Evolutionary conservation across 2,329 filamentous ascomycete genomes (phyloP).

Genomic region (Aurifilum marmelostoma): DNA sequence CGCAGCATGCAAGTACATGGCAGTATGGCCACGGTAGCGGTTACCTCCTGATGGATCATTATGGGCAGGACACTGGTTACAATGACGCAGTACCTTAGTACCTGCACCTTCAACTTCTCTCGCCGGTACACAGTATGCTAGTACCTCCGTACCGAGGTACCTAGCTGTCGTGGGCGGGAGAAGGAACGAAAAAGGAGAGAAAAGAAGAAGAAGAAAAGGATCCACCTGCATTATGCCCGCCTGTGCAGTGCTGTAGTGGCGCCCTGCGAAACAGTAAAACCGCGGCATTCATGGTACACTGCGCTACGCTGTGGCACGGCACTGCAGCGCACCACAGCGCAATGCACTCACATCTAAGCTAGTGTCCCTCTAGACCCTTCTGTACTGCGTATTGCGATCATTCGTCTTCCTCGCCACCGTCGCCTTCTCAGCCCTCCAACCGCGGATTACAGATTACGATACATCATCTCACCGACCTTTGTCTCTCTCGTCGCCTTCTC

Average conservation of each 20-base stretch:
- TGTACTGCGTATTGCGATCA: constrained; percentile 2
- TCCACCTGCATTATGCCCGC: background rate
- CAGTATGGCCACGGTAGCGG: background rate
- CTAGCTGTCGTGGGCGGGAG: no score
- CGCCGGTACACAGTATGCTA: no score
- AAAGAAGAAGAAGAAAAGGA: background rate
- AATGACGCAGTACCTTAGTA: background rate
- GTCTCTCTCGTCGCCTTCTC: background rate
- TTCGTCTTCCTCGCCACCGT: constrained; percentile 9
- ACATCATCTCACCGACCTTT: constrained; percentile 11
- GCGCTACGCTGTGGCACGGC: background rate
- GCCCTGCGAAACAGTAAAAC: no score
- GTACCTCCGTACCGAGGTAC: no score
- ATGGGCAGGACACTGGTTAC: background rate
- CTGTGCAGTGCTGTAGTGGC: no score
- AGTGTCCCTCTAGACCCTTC: background rate
- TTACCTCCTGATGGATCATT: background rate
- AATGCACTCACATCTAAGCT: background rate
- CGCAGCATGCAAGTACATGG: background rate
- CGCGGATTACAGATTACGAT: constrained; percentile 16
- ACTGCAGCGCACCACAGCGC: no score
- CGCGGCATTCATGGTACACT: background rate
- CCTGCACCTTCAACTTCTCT: no score
- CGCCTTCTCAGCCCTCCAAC: constrained; percentile 1
- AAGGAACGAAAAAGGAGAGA: no score